Base-by-base conservation (phyloP, 441 rosid genomes). In the Populus hybrid region DNA sequence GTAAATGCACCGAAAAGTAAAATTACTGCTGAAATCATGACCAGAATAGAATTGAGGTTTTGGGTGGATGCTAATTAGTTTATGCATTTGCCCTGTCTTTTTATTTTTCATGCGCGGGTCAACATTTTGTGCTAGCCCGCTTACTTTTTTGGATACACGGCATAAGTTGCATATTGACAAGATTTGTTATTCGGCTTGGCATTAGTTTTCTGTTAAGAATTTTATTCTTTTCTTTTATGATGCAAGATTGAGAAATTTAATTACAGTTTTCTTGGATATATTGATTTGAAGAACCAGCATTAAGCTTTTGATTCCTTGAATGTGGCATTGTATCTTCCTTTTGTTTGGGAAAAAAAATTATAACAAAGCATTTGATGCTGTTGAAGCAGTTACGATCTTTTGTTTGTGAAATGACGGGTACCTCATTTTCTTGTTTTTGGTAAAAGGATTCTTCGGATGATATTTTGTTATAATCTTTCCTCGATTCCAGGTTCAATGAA, bases 401-500 rank as follows among this genome's bases (percentile, higher is more conserved):
- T 18, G 3, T 54, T 18, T 54, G 61, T 54, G 61, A 54, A 54
- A 16, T 16, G 21, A 54, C 18, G 6, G 21, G n/a, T 6, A 5
- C 61, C 21, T 54, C 61, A 54, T 54, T 54, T 54, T 46, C 57
- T 46, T 38, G 46, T 46, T 46, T 14, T 46, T 14, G 18, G 57
- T 46, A 14, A 46, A 46, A 12, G 61, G n/a, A 18, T 16, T 54
- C 21, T 54, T 54, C 8, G 8, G 61, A 16, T 54, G 61, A 54
- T 54, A 16, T 54, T 6, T 5, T 54, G n/a, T 54, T 28, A 67
- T 67, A 67, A 21, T 28, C 16, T 20, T 69, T 24, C 54, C 24
- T 69, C 4, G 8, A 12, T 69, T 42, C 50, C 70, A 85, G 87
- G 77, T 85, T 83, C 70, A 73, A 78, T 69, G 87, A 83, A 70